These are phyloP conservation scores for Cyclotella atomus DNA, from an alignment of 108 stramenopile species.

Conservation along the genomic window DNA sequence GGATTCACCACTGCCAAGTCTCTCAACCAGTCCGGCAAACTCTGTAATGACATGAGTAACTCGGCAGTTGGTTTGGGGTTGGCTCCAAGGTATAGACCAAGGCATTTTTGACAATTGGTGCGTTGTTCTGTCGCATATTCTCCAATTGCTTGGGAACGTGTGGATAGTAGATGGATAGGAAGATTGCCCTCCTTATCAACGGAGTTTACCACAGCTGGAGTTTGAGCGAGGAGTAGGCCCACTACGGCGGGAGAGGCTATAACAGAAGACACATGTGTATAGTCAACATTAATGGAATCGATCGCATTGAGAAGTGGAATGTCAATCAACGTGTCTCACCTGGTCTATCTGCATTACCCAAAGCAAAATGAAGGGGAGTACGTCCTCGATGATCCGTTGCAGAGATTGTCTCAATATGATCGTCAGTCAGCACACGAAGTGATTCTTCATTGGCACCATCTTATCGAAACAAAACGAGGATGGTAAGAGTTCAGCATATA, in stretches of 20 bases:
- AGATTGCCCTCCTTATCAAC: slow-evolving; percentile 52
- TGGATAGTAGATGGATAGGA: slow-evolving; percentile 69
- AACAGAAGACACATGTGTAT: background rate
- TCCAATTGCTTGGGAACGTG: slow-evolving; percentile 54
- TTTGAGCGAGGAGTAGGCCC: slow-evolving; percentile 53
- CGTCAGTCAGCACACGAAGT: slow-evolving; percentile 64
- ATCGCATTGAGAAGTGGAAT: background rate
- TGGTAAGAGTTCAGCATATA: no score
- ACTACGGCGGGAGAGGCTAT: slow-evolving; percentile 67
- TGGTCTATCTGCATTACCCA: slow-evolving; percentile 73
- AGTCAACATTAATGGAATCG: background rate
- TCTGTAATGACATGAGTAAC: slow-evolving; percentile 79
- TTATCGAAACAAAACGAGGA: no score
- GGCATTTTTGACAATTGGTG: slow-evolving; percentile 59
- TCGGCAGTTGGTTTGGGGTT: slow-evolving; percentile 73
- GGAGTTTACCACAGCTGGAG: slow-evolving; percentile 63
- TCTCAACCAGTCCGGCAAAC: slow-evolving; percentile 63
- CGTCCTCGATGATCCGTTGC: slow-evolving; percentile 56
- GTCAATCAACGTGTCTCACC: slow-evolving; percentile 5
- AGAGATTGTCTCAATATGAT: slow-evolving; percentile 56
- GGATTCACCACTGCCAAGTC: slow-evolving; percentile 69
- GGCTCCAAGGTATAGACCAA: slow-evolving; percentile 63
- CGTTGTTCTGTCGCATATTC: slow-evolving; percentile 47
- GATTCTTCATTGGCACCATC: slow-evolving; percentile 77
- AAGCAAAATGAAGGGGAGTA: slow-evolving; percentile 81